Evolutionary conservation across 108 stramenopile genomes (phyloP), one percentile per base, ranked within the genome.

Genomic region (Fistulifera pelliculosa): DNA sequence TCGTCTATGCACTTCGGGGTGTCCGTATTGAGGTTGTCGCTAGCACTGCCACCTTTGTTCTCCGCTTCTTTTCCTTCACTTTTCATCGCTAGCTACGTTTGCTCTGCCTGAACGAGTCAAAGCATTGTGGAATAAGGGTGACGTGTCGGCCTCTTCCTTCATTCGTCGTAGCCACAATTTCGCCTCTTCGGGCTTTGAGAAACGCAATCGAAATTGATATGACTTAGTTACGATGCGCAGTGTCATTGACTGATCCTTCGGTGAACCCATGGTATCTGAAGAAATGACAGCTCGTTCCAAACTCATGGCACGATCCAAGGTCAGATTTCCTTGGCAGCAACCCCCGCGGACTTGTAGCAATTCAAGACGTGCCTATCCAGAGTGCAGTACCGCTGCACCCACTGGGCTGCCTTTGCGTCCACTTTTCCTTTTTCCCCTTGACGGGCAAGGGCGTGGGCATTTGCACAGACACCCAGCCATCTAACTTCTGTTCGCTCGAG

Each of bases 321-420:
- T 57, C 16, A 35, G 35, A 18, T 57, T 44, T 18, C 31, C 53
- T 22, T 44, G 19, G 13, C 28, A 23, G 22, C 39, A 21, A 42
- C 6, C 41, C 8, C 64, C 4, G 61, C 59, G 19, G 61, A 18
- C 43, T 80, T 80, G 80, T 93, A 94, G 64, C 96, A 97, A 59
- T 94, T 92, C 18, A 98, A 73, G 73, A 98, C 94, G 10, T 87
- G 78, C 44, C 95, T 87, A 62, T 91, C 84, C 16, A 98, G 75
- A 38, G 81, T 85, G 73, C 96, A 96, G 70, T 91, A 94, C 10
- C 94, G 85, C 6, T 45, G 21, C 6, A 19, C 44, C 44, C 19
- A 45, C 11, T 8, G 16, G 4, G 40, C 40, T 18, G 60, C 66
- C 38, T 59, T 56, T 28, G 60, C 28, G 56, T 54, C 52, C 54